Conservation (phyloP, 805 yeast species). For the Millerozyma acaciae region DNA sequence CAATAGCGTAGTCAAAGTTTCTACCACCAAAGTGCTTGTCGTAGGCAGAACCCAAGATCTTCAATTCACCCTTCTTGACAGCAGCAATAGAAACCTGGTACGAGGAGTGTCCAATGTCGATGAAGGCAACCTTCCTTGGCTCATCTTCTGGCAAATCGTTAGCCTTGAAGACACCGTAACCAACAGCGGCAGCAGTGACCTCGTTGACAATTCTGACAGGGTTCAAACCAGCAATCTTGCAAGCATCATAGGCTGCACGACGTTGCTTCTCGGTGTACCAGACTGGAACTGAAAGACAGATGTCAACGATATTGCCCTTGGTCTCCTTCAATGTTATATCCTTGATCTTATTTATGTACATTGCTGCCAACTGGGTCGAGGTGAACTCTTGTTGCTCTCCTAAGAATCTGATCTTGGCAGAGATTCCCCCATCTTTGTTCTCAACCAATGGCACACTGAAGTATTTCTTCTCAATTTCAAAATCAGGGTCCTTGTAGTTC, state of each 20-base stretch:
- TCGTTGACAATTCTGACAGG: conserved; percentile 98
- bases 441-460: conserved; percentile 70
- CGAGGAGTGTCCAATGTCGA: conserved; percentile 96
- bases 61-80: conserved; percentile 94
- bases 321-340: conserved; percentile 76
- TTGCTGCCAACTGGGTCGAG: conserved; percentile 87
- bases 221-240: conserved; percentile 92
- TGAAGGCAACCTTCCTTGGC: conserved; percentile 84
- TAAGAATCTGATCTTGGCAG: conserved; percentile 79
- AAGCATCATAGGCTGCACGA: conserved; percentile 93
- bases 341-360: conserved; percentile 91
- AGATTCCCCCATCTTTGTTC: conserved; percentile 68
- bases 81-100: conserved; percentile 87
- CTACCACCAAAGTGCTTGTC: conserved; percentile 99
- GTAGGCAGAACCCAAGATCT: conserved; percentile 85
- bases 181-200: conserved; percentile 97
- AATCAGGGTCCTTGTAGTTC: conserved; percentile 68
- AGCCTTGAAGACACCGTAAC: conserved; percentile 96
- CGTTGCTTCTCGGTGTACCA: conserved; percentile 98
- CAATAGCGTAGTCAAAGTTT: conserved; percentile 89
- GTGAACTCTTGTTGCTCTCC: conserved; percentile 78
- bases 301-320: conserved; percentile 76
- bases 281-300: conserved; percentile 90
- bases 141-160: conserved; percentile 93
- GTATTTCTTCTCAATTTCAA: conserved; percentile 68